These are phyloP conservation scores for Discostella pseudostelligera DNA, from an alignment of 108 stramenopile species.

Conservation along the genomic window DNA sequence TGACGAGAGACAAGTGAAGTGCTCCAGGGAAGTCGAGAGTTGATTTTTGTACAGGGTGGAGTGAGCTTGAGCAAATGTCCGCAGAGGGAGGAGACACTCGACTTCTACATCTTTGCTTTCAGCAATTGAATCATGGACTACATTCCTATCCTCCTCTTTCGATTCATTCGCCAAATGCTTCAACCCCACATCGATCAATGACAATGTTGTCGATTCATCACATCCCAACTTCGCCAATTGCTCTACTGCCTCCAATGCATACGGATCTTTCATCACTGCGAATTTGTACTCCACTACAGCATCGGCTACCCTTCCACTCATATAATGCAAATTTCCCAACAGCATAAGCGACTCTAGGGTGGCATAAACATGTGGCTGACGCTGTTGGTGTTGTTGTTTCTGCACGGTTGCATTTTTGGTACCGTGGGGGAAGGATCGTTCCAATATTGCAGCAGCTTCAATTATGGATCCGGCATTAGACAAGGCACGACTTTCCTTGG, in stretches of 20 bases:
- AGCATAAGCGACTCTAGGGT: conserved; percentile 67
- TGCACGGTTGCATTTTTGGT: conserved; percentile 12
- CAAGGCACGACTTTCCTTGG: conserved; percentile 79
- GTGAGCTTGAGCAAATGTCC: conserved; percentile 23
- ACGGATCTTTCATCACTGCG: conserved; percentile 61
- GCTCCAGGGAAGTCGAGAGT: conserved; percentile 22
- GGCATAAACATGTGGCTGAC: conserved; percentile 6
- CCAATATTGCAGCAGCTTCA: conserved; percentile 73
- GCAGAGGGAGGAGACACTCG: conserved; percentile 19
- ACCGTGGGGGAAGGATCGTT: conserved; percentile 49
- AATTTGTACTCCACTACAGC: conserved; percentile 60
- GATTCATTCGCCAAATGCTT: conserved; percentile 17
- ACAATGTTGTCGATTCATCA: conserved; percentile 13
- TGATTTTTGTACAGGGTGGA: conserved; percentile 36
- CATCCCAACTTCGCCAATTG: conserved; percentile 59
- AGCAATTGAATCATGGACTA: background rate
- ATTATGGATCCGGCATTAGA: conserved; percentile 60
- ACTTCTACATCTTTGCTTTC: conserved; percentile 2
- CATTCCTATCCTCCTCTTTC: background rate
- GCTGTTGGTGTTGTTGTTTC: background rate
- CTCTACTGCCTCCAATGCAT: conserved; percentile 72
- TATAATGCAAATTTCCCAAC: conserved; percentile 63
- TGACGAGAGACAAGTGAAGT: conserved; percentile 21
- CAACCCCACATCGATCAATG: conserved; percentile 22
- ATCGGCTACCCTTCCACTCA: conserved; percentile 46